These are phyloP conservation scores for Raffaelea albimanens DNA, from an alignment of 2,329 filamentous ascomycete genomes.

Conservation along the genomic window DNA sequence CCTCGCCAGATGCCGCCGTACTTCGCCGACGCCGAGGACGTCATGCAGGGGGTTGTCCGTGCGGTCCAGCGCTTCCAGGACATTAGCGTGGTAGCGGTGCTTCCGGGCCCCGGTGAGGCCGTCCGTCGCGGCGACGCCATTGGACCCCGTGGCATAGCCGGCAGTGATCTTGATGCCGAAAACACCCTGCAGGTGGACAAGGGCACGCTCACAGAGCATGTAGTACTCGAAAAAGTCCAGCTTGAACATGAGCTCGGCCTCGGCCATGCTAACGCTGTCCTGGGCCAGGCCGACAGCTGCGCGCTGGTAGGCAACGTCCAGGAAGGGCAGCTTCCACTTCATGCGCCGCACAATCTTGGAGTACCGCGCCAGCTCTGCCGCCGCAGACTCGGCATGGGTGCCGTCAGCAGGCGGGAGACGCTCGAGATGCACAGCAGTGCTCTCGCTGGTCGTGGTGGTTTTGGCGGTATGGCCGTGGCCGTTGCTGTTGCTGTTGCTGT, in stretches of 20 bases:
- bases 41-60: conserved; percentile 44
- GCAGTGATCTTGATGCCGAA: conserved; percentile 46
- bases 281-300: conserved; percentile 20
- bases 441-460: not conserved
- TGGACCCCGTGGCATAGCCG: conserved; percentile 7
- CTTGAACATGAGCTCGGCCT: conserved; percentile 63
- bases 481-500: too few relatives aligned
- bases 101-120: not conserved
- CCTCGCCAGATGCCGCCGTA: conserved; percentile 47
- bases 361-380: conserved; percentile 43
- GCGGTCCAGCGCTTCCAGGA: conserved; percentile 52
- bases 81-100: conserved; percentile 58
- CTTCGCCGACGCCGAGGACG: conserved; percentile 44
- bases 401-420: not conserved
- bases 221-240: conserved; percentile 73
- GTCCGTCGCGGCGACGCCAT: conserved; percentile 4
- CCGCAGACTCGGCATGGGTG: conserved; percentile 2
- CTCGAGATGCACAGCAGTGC: not conserved
- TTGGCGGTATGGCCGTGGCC: not conserved
- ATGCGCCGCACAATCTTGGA: conserved; percentile 51
- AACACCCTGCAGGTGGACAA: conserved; percentile 57
- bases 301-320: conserved; percentile 45
- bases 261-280: conserved; percentile 24
- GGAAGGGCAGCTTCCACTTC: conserved; percentile 54
- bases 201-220: conserved; percentile 59